These are phyloP conservation scores for Penicillium taxi DNA, from an alignment of 495 filamentous ascomycete genomes.

Conservation along the genomic window DNA sequence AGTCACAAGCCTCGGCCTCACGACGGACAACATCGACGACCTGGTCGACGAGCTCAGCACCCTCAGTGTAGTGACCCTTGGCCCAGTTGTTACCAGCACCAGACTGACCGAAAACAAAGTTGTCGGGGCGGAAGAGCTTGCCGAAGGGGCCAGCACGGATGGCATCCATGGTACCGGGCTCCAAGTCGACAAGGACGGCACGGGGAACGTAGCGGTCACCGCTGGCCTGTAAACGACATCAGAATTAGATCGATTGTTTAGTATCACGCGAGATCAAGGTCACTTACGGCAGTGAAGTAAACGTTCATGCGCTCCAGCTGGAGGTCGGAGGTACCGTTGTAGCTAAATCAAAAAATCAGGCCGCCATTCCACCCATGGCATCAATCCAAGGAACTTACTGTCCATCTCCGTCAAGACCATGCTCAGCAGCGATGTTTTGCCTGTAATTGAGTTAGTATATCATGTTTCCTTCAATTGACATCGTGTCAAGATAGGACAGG, in stretches of 20 bases:
- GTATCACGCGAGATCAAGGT: background rate
- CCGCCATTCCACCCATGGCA: slow-evolving; percentile 10
- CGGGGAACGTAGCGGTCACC: slow-evolving; percentile 99
- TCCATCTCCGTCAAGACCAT: slow-evolving; percentile 95
- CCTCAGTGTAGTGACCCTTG: slow-evolving; percentile 99
- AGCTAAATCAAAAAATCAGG: slow-evolving; percentile 49
- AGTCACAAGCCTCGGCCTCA: slow-evolving; percentile 98
- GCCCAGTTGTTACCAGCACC: slow-evolving; percentile 99
- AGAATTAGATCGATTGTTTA: background rate
- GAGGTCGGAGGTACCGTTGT: slow-evolving; percentile 96
- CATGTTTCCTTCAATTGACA: slow-evolving; percentile 14
- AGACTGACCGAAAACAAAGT: slow-evolving; percentile 99
- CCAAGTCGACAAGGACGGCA: slow-evolving; percentile 98
- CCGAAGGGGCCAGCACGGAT: slow-evolving; percentile 98
- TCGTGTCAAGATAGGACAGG: slow-evolving; percentile 2
- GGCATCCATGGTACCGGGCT: slow-evolving; percentile 97
- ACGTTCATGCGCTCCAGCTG: slow-evolving; percentile 99
- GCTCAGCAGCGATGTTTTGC: slow-evolving; percentile 98
- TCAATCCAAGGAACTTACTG: slow-evolving; percentile 52
- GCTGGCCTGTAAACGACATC: slow-evolving; percentile 55
- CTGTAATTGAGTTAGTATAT: slow-evolving; percentile 39
- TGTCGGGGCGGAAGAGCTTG: slow-evolving; percentile 99
- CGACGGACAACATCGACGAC: slow-evolving; percentile 98
- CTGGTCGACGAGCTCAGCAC: slow-evolving; percentile 96
- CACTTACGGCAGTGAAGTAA: slow-evolving; percentile 97